Evolutionary conservation across 768 basidiomycete genomes (phyloP).

Genomic region (Hemileccinum impolitum): DNA sequence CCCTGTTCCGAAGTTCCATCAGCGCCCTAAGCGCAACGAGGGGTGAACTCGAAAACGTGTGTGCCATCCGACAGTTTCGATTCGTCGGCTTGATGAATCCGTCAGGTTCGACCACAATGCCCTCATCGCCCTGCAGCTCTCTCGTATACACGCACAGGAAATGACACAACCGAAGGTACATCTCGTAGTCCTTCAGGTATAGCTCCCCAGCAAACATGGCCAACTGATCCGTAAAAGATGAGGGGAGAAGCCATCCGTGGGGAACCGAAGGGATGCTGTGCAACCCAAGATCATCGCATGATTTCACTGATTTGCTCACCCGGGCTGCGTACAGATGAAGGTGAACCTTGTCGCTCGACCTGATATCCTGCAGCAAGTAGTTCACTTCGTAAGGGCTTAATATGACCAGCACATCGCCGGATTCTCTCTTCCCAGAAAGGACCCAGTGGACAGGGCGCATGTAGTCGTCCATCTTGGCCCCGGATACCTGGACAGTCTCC

Average conservation of each 20-base stretch:
- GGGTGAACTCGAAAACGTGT: too few species aligned
- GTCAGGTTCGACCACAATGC: conserved; percentile 25
- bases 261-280: conserved; percentile 22
- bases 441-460: not conserved
- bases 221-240: conserved; percentile 29
- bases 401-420: conserved; percentile 25
- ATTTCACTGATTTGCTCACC: conserved; percentile 21
- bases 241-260: conserved; percentile 9
- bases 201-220: conserved; percentile 46
- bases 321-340: conserved; percentile 43
- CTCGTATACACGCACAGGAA: conserved; percentile 37
- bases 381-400: conserved; percentile 42
- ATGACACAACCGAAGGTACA: conserved; percentile 34
- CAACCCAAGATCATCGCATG: conserved; percentile 28
- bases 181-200: conserved; percentile 31
- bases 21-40: too few species aligned
- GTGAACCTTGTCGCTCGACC: conserved; percentile 27
- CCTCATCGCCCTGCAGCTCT: conserved; percentile 46
- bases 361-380: conserved; percentile 35
- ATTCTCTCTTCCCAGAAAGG: not conserved
- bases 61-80: not conserved
- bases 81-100: conserved; percentile 20
- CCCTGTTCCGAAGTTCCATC: not conserved
- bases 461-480: not conserved
- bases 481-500: not conserved